Evolutionary conservation across 2,329 filamentous ascomycete genomes (phyloP).

Genomic region (Plectosphaerella sp.): DNA sequence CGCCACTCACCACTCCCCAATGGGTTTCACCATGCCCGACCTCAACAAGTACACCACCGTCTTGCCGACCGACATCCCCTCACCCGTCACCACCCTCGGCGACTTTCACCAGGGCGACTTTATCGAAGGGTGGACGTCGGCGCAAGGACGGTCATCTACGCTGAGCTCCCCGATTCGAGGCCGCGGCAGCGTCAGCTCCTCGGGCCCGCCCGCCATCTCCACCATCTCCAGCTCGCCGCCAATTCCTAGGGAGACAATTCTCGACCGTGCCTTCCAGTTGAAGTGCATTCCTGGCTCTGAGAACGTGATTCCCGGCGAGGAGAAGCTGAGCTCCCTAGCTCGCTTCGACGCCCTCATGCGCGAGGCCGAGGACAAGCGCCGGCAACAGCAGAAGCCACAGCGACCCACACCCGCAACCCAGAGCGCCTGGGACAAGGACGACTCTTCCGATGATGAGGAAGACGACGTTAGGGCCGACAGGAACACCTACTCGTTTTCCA

Average conservation of each 20-base stretch:
- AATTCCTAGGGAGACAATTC: slow-evolving; percentile 56
- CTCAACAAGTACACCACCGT: slow-evolving; percentile 46
- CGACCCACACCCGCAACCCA: slow-evolving; percentile 28
- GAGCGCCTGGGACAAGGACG: slow-evolving; percentile 48
- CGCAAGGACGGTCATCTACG: slow-evolving; percentile 54
- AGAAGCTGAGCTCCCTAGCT: slow-evolving; percentile 60
- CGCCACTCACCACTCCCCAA: slow-evolving; percentile 35
- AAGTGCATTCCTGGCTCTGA: slow-evolving; percentile 59
- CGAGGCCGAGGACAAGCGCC: slow-evolving; percentile 49
- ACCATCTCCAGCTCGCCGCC: slow-evolving; percentile 46
- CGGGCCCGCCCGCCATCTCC: slow-evolving; percentile 28
- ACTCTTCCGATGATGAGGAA: slow-evolving; percentile 35
- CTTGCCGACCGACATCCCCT: slow-evolving; percentile 48
- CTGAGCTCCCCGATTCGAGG: slow-evolving; percentile 52
- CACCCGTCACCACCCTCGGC: slow-evolving; percentile 46
- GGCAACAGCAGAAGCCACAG: slow-evolving; percentile 29
- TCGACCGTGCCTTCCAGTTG: slow-evolving; percentile 63
- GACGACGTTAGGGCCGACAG: slow-evolving; percentile 31
- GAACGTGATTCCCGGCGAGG: slow-evolving; percentile 48
- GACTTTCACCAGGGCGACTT: slow-evolving; percentile 52
- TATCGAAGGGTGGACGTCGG: slow-evolving; percentile 57
- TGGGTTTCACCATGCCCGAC: slow-evolving; percentile 31
- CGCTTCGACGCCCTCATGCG: slow-evolving; percentile 64
- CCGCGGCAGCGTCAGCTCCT: slow-evolving; percentile 51
- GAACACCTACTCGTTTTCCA: slow-evolving; percentile 32